A percentile compares a stretch with the other conserved stretches of the same genome.
These are phyloP conservation scores for Citrus maxima DNA, from an alignment of 345 rosid species.

Conservation along the genomic window DNA sequence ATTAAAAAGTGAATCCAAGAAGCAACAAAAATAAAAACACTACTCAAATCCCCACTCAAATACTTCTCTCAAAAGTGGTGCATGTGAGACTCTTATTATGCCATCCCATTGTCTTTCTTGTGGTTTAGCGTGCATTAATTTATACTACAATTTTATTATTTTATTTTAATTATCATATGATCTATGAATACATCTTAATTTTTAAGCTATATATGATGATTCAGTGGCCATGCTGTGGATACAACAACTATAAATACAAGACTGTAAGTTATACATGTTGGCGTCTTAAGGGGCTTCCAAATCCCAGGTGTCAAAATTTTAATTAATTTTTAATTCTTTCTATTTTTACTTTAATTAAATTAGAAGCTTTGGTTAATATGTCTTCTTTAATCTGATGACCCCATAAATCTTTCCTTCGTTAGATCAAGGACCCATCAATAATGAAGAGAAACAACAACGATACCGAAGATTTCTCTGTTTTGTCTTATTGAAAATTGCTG, in stretches of 20 bases:
- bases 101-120: constrained; percentile 52
- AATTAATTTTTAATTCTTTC: not conserved
- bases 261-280: not conserved
- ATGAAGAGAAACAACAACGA: not conserved
- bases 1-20: not conserved
- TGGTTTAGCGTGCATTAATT: constrained; percentile 25
- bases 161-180: not conserved
- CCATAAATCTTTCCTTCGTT: not conserved
- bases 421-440: constrained; percentile 4
- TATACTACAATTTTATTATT: not conserved
- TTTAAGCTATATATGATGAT: constrained; percentile 23
- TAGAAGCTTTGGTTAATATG: not conserved
- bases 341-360: not conserved
- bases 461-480: not conserved
- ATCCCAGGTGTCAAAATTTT: not conserved
- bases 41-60: constrained; percentile 40
- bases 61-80: constrained; percentile 28
- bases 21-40: not conserved
- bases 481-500: constrained; percentile 4
- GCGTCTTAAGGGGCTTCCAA: constrained; percentile 1
- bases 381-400: not conserved
- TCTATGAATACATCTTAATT: constrained; percentile 9
- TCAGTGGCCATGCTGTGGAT: constrained; percentile 8
- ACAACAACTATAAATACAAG: not conserved
- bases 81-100: constrained; percentile 57